Evolutionary conservation across 208 protist species (phyloP), one percentile per base, ranked within the genome.

Genomic region (Leptomonas pyrrhocoris): DNA sequence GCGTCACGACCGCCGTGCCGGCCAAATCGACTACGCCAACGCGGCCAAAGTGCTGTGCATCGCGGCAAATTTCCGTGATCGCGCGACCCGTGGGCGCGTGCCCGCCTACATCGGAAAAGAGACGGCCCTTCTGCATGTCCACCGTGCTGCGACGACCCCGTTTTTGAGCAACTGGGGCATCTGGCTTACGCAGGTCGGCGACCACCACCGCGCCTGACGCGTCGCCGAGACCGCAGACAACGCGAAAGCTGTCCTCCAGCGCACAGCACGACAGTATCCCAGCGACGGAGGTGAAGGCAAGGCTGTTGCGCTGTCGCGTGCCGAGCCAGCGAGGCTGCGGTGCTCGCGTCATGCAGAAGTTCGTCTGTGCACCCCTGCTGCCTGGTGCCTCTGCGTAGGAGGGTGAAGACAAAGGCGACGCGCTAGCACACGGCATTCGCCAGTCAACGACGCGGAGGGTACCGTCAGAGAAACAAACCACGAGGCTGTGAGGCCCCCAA

Each of bases 251-350:
- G 46, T 85, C 80, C 15, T 68, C 51, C 34, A 93, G 25, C 1
- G 83, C 40, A 53, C 83, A 86, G 67, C 86, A 94, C 2, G 85
- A 91, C 59, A 93, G 64, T n/a, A 94, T 68, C 5, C 84, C 83
- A 0, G 80, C 79, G 0, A 51, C 57, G 19, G 73, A 65, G 23
- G 45, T 53, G 51, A 53, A 30, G 73, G 50, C 40, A 45, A 57
- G 21, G 25, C 42, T 23, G 49, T 60, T 55, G 57, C 58, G 49
- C 34, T 68, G 38, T 25, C 66, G 46, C 28, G 55, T 57, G 31
- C 54, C 28, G 67, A 73, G n/a, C 80, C 80, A 85, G 34, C 51
- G 56, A 12, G 81, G 82, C 63, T 84, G 82, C 31, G 79, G 79
- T n/a, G 74, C 79, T n/a, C 43, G 21, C 40, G 58, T 72, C 23